phyloP scores from a whole-genome alignment of 208 protist species.

The Trypanosomatidae sp. region DNA sequence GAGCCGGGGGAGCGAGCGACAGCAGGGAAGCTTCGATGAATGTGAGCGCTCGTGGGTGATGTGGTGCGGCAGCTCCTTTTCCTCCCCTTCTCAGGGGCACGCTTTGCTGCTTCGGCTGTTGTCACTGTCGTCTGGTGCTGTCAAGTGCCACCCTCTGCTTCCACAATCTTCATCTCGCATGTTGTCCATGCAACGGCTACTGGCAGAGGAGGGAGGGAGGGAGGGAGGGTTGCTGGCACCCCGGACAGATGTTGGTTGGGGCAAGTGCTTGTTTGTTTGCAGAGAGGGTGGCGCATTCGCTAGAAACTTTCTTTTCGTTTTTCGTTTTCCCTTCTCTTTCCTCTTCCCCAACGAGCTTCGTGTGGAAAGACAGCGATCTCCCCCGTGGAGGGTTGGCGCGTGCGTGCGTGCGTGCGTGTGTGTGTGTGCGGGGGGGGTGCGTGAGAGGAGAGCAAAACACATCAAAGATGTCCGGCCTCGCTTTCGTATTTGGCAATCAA shows the following conservation, averaged over 20 bases:
- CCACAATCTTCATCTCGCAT: conserved; percentile 1
- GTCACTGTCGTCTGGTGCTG: not conserved
- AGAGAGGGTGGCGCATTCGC: not conserved
- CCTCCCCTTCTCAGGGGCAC: not conserved
- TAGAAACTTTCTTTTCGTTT: conserved; percentile 5
- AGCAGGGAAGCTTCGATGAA: not conserved
- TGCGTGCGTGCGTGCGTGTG: not conserved
- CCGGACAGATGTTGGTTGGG: not conserved
- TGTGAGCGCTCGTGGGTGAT: not conserved
- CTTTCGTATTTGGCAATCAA: no score
- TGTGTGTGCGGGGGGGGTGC: not conserved
- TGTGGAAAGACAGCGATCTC: not conserved
- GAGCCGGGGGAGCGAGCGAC: not conserved
- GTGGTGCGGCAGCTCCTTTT: not conserved
- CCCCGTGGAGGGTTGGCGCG: not conserved
- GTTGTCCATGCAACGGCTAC: not conserved
- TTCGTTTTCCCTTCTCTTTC: conserved; percentile 6
- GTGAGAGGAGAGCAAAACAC: not conserved
- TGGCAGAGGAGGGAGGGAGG: not conserved
- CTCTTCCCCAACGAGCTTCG: conserved; percentile 9
- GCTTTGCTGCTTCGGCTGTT: not conserved
- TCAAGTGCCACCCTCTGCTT: not conserved
- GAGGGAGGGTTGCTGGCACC: not conserved
- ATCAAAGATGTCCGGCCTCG: no score
- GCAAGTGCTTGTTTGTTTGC: not conserved